Evolutionary conservation across 768 basidiomycete species (phyloP).

Genomic region (Trametes cinnabarina): DNA sequence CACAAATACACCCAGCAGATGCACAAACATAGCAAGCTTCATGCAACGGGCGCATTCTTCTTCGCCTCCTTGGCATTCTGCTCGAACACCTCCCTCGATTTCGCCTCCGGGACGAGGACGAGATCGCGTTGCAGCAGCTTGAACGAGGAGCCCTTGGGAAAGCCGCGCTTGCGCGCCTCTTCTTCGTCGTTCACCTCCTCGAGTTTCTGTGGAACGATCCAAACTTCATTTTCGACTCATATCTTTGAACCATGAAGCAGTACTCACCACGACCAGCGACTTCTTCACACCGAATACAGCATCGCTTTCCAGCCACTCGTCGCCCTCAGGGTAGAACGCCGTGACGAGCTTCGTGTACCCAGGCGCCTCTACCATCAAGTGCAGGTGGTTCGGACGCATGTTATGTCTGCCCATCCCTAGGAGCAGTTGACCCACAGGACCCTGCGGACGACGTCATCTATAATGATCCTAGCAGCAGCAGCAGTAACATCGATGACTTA

Average conservation of each 20-base stretch:
- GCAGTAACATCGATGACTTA: slow-evolving; percentile 25
- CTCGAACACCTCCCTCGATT: slow-evolving; percentile 34
- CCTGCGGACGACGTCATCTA: slow-evolving; percentile 37
- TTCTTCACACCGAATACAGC: slow-evolving; percentile 81
- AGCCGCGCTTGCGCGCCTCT: slow-evolving; percentile 56
- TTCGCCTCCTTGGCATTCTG: slow-evolving; percentile 24
- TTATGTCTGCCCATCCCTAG: slow-evolving; percentile 60
- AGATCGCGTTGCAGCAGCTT: slow-evolving; percentile 48
- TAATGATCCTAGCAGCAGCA: not conserved
- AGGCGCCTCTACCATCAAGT: slow-evolving; percentile 67
- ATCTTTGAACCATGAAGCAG: not conserved
- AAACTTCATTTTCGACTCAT: not conserved
- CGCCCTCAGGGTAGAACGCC: slow-evolving; percentile 71
- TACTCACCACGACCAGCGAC: slow-evolving; percentile 69
- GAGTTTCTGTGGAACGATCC: slow-evolving; percentile 40
- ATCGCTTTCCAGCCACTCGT: slow-evolving; percentile 65
- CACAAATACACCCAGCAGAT: not conserved
- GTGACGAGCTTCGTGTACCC: slow-evolving; percentile 74
- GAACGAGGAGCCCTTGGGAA: slow-evolving; percentile 45
- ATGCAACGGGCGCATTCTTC: slow-evolving; percentile 15
- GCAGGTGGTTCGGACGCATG: slow-evolving; percentile 78
- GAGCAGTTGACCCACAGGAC: slow-evolving; percentile 69
- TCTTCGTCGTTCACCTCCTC: slow-evolving; percentile 51
- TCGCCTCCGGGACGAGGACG: slow-evolving; percentile 41
- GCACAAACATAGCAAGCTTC: not conserved